These are phyloP conservation scores for Phialophora chinensis DNA, from an alignment of 2,329 filamentous ascomycete species.

Conservation along the genomic window DNA sequence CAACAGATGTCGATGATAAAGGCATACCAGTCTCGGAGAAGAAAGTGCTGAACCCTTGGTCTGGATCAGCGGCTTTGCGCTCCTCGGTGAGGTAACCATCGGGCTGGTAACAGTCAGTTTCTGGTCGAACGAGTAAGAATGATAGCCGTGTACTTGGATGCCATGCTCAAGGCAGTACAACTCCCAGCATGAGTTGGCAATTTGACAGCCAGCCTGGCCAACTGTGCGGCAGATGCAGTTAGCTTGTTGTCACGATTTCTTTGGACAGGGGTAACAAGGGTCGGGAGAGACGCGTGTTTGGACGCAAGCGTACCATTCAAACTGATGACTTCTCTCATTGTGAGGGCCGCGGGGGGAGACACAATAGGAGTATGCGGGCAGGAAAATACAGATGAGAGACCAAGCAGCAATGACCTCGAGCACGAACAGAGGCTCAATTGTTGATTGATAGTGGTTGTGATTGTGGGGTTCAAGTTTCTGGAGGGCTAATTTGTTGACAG, in stretches of 20 bases:
- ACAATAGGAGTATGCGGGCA: conserved; percentile 18
- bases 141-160: conserved; percentile 77
- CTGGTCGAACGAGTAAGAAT: conserved; percentile 27
- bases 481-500: conserved; percentile 31
- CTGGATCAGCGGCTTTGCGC: conserved; percentile 89
- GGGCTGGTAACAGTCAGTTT: conserved; percentile 65
- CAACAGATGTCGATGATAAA: conserved; percentile 14
- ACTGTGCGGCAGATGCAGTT: conserved; percentile 69
- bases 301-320: conserved; percentile 84
- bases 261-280: conserved; percentile 28
- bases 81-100: conserved; percentile 99
- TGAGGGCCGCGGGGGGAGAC: conserved; percentile 46
- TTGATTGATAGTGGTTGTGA: conserved; percentile 36
- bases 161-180: conserved; percentile 99
- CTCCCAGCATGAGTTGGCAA: conserved; percentile 99
- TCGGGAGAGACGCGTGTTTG: conserved; percentile 37
- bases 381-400: conserved; percentile 18
- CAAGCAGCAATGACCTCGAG: conserved; percentile 10
- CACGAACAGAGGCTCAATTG: conserved; percentile 36
- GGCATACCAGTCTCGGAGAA: conserved; percentile 97
- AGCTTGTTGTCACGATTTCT: conserved; percentile 50
- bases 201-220: conserved; percentile 99
- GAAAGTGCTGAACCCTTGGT: conserved; percentile 99
- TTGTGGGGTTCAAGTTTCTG: conserved; percentile 28
- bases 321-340: conserved; percentile 99